Conservation (phyloP, 495 filamentous ascomycete genomes). For the Lasiosphaeria ovina region DNA sequence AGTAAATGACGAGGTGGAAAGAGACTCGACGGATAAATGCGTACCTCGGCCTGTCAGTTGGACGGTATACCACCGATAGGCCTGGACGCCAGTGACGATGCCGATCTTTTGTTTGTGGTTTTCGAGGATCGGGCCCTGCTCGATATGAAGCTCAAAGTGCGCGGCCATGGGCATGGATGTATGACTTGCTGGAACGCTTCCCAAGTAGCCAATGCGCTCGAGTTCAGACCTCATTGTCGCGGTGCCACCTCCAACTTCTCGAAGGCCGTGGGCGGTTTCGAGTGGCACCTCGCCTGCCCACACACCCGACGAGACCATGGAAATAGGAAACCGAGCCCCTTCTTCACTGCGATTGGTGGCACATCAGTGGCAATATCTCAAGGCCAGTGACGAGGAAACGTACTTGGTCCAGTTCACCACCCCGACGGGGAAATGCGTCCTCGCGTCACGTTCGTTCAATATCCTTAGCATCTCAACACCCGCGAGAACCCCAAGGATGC, state of each 20-base stretch:
- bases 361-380: neutral
- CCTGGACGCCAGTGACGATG: conserved; percentile 67
- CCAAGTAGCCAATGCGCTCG: conserved; percentile 69
- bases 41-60: conserved; percentile 55
- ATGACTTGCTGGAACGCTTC: conserved; percentile 54
- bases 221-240: conserved; percentile 69
- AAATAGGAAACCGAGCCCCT: conserved; percentile 75
- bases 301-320: conserved; percentile 74
- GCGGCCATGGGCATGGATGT: conserved; percentile 68
- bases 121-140: conserved; percentile 74
- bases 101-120: conserved; percentile 61
- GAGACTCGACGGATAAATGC: neutral
- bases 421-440: conserved; percentile 68
- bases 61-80: conserved; percentile 70
- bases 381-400: neutral
- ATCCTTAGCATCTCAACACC: conserved; percentile 69
- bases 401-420: conserved; percentile 81
- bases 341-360: conserved; percentile 55
- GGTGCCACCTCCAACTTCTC: conserved; percentile 47
- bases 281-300: conserved; percentile 69
- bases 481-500: conserved; percentile 70
- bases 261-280: conserved; percentile 54
- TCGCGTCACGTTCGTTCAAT: conserved; percentile 65
- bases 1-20: neutral
- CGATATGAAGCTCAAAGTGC: conserved; percentile 83